These are phyloP conservation scores for Gryganskiella cystojenkinii DNA, from an alignment of 192 early-diverging fungal genomes.

Conservation along the genomic window DNA sequence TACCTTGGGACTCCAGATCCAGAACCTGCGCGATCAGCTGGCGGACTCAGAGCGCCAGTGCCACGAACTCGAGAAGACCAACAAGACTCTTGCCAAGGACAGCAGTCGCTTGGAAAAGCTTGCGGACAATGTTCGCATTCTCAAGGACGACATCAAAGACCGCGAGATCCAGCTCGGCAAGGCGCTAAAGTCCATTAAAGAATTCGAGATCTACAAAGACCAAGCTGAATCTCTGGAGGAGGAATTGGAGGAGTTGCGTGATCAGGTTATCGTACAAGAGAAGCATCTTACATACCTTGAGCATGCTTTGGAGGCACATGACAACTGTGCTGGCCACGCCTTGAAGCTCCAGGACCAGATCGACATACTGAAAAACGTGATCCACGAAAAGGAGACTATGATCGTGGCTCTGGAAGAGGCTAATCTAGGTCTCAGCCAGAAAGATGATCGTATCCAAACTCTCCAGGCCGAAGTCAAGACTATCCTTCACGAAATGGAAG, in stretches of 20 bases:
- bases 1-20: conserved; percentile 1
- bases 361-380: conserved; percentile 1
- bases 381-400: conserved; percentile 13
- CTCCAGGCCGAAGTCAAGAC: conserved; percentile 15
- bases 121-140: neutral
- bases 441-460: conserved; percentile 6
- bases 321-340: conserved; percentile 9
- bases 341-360: conserved; percentile 19
- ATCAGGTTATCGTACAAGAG: conserved; percentile 25
- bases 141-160: conserved; percentile 16
- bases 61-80: conserved; percentile 9
- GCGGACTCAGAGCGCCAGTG: neutral
- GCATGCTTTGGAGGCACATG: conserved; percentile 17
- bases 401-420: conserved; percentile 2
- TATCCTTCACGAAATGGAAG: conserved; percentile 7
- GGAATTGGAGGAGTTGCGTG: conserved; percentile 24
- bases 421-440: neutral
- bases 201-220: neutral
- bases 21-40: conserved; percentile 20
- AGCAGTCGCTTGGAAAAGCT: conserved; percentile 3
- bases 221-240: conserved; percentile 7
- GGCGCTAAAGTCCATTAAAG: neutral
- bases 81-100: conserved; percentile 1
- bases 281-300: conserved; percentile 42
- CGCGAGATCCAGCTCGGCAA: conserved; percentile 14